A percentile compares a stretch with the other conserved stretches of the same genome.
These are phyloP conservation scores for Arthrobotrys sphaeroides DNA, from an alignment of 2,329 filamentous ascomycete genomes.

Conservation along the genomic window DNA sequence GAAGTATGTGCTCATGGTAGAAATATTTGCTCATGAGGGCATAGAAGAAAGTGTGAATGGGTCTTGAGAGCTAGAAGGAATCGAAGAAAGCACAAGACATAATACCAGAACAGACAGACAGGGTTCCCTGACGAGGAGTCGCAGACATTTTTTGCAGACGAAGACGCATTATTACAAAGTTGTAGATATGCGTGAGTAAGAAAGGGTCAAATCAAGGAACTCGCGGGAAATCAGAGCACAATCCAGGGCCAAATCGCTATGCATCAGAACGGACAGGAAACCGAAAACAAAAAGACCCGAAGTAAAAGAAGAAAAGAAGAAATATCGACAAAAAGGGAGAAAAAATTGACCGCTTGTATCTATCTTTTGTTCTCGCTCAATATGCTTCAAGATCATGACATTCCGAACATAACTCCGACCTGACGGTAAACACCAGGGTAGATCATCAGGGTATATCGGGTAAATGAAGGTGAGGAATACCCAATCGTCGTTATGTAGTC, in stretches of 20 bases:
- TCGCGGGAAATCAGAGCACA: constrained; percentile 27
- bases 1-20: constrained; percentile 36
- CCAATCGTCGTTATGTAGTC: constrained; percentile 17
- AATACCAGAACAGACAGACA: constrained; percentile 1
- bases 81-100: neutral
- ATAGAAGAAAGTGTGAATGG: constrained; percentile 1
- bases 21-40: constrained; percentile 43
- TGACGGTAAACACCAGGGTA: constrained; percentile 5
- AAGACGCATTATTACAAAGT: constrained; percentile 46
- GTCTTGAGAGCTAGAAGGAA: neutral
- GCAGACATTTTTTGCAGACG: constrained; percentile 29
- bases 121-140: constrained; percentile 8
- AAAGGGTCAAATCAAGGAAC: constrained; percentile 1
- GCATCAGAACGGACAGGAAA: constrained; percentile 31
- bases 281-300: constrained; percentile 1
- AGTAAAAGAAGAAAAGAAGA: neutral
- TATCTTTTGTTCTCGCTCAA: constrained; percentile 47
- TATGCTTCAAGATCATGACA: constrained; percentile 44
- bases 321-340: too few relatives aligned
- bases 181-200: constrained; percentile 38
- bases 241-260: constrained; percentile 52
- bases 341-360: constrained; percentile 31
- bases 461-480: neutral
- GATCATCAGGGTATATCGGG: constrained; percentile 8
- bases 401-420: constrained; percentile 46